phyloP scores from a whole-genome alignment of 768 basidiomycete species.

The Russula abietina region DNA sequence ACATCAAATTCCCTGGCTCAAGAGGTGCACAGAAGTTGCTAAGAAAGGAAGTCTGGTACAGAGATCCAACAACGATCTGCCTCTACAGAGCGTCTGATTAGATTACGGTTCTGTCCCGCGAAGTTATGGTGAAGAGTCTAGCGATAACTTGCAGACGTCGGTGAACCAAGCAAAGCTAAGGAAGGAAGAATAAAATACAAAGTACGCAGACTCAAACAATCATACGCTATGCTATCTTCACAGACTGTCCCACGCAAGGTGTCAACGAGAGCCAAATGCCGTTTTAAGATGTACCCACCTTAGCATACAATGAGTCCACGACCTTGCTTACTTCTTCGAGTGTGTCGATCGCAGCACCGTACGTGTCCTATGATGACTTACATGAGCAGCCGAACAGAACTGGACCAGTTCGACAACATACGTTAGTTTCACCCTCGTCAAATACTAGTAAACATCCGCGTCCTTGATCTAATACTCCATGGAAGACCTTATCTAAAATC shows the following conservation, averaged over 20 bases:
- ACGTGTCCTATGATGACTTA: slow-evolving; percentile 55
- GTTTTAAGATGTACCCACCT: slow-evolving; percentile 41
- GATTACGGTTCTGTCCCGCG: no score
- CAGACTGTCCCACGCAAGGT: slow-evolving; percentile 11
- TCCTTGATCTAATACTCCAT: slow-evolving; percentile 96
- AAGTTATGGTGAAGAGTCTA: no score
- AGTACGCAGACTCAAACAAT: not conserved
- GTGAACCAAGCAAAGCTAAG: not conserved
- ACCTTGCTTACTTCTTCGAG: slow-evolving; percentile 88
- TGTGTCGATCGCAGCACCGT: slow-evolving; percentile 84
- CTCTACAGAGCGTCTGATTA: no score
- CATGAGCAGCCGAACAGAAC: not conserved
- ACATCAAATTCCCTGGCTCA: no score
- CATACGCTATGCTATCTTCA: slow-evolving; percentile 24
- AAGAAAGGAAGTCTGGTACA: no score
- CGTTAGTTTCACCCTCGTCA: slow-evolving; percentile 79
- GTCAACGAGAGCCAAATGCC: not conserved
- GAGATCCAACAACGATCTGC: no score
- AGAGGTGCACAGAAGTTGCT: no score
- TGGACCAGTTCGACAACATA: slow-evolving; percentile 37
- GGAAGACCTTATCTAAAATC: slow-evolving; percentile 93
- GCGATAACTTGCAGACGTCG: not conserved
- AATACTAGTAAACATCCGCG: slow-evolving; percentile 89
- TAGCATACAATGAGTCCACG: slow-evolving; percentile 89
- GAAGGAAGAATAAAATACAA: not conserved